Conservation (phyloP, 2,329 filamentous ascomycete genomes). For the Trichoderma oligosporum region DNA sequence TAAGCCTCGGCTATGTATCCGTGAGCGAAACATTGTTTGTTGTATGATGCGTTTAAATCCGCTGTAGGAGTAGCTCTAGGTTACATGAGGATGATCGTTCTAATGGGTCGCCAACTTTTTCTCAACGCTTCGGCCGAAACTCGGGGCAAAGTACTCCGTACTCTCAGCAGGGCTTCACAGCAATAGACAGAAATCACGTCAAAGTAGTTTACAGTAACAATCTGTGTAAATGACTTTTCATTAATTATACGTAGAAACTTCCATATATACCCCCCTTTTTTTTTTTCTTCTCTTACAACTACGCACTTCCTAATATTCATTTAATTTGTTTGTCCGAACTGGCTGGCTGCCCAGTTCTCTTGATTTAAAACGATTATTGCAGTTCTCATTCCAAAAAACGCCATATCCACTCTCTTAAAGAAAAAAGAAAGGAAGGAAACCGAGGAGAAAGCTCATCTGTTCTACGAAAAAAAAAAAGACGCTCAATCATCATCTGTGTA, state of each 20-base stretch:
- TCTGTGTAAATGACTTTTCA: not conserved
- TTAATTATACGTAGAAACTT: not conserved
- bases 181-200: not conserved
- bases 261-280: conserved; percentile 1
- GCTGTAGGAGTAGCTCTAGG: not conserved
- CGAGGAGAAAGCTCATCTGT: not conserved
- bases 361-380: conserved; percentile 7
- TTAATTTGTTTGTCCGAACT: not conserved
- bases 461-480: not conserved
- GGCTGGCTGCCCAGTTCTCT: conserved; percentile 1
- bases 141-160: not conserved
- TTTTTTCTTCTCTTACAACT: conserved; percentile 1
- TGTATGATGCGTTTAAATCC: not conserved
- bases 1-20: not conserved
- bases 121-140: conserved; percentile 1
- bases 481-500: conserved; percentile 50
- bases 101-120: not conserved
- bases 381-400: conserved; percentile 5
- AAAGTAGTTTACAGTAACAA: not conserved
- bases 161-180: too few species aligned
- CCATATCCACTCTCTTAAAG: conserved; percentile 3
- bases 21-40: conserved; percentile 8
- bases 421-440: not conserved
- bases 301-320: not conserved
- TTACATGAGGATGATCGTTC: not conserved